These are phyloP conservation scores for Tulasnella calospora DNA, from an alignment of 768 basidiomycete species.

Conservation along the genomic window DNA sequence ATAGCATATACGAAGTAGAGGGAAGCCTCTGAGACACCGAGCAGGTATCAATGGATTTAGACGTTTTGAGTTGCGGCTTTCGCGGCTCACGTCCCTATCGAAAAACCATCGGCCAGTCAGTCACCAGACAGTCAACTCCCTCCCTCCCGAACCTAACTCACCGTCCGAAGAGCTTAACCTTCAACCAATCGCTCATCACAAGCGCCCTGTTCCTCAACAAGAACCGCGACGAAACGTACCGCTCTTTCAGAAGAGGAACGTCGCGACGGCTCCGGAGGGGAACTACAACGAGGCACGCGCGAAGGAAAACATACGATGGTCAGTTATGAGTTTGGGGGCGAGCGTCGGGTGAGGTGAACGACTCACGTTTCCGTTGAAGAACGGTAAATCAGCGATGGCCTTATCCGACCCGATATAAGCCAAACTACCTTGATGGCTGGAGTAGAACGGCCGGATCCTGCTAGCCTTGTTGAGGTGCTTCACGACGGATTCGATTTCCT, in stretches of 20 bases:
- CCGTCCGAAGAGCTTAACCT: conserved; percentile 67
- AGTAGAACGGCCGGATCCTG: conserved; percentile 84
- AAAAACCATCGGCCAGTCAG: too few species aligned
- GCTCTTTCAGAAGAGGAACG: conserved; percentile 81
- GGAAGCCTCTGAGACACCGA: too few species aligned
- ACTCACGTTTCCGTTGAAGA: conserved; percentile 81
- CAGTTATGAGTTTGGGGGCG: too few species aligned
- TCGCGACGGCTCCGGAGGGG: conserved; percentile 85
- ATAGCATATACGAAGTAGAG: too few species aligned
- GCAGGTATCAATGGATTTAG: too few species aligned
- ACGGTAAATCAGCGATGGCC: conserved; percentile 95
- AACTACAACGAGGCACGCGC: conserved; percentile 46
- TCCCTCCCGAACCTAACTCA: too few species aligned
- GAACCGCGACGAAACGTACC: conserved; percentile 93
- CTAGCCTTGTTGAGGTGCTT: conserved; percentile 62
- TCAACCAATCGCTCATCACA: conserved; percentile 87
- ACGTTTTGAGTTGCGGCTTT: too few species aligned
- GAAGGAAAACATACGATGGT: not conserved
- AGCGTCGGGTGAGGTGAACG: not conserved
- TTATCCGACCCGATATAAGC: conserved; percentile 96
- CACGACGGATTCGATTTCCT: conserved; percentile 53
- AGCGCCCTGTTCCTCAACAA: conserved; percentile 88
- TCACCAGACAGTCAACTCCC: too few species aligned
- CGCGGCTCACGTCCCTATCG: too few species aligned
- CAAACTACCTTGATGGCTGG: conserved; percentile 92